These are phyloP conservation scores for Syzygium oleosum DNA, from an alignment of 345 rosid species.

Conservation along the genomic window DNA sequence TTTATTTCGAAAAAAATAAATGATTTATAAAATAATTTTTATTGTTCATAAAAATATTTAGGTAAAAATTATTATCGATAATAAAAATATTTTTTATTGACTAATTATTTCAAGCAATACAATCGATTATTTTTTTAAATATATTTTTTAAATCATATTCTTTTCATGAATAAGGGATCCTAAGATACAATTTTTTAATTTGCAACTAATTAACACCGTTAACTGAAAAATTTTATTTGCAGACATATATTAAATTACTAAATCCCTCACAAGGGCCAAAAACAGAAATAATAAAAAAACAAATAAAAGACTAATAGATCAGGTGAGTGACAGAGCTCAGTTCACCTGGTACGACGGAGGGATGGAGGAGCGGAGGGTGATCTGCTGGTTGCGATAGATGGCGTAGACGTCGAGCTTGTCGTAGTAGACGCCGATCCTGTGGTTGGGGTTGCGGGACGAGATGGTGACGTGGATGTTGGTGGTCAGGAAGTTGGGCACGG, in stretches of 20 bases:
- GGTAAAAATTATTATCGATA: background rate
- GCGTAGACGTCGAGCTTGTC: conserved; percentile 34
- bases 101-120: background rate
- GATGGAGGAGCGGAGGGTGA: conserved; percentile 18
- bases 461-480: conserved; percentile 16
- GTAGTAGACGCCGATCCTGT: conserved; percentile 31
- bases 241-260: background rate
- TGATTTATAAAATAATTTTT: background rate
- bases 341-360: conserved; percentile 19
- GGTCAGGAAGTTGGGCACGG: conserved; percentile 19
- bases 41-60: background rate
- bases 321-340: background rate
- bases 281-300: background rate
- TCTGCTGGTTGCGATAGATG: conserved; percentile 24
- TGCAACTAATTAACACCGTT: background rate
- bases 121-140: too few relatives aligned
- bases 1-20: background rate
- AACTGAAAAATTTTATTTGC: background rate
- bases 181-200: background rate
- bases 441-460: conserved; percentile 13
- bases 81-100: too few relatives aligned
- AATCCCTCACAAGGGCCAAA: background rate
- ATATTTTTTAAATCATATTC: too few relatives aligned
- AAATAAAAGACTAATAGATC: background rate
- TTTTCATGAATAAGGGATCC: too few relatives aligned